A percentile compares a stretch with the other conserved stretches of the same genome.
These are phyloP conservation scores for Mycena metata DNA, from an alignment of 768 basidiomycete species.

Conservation along the genomic window DNA sequence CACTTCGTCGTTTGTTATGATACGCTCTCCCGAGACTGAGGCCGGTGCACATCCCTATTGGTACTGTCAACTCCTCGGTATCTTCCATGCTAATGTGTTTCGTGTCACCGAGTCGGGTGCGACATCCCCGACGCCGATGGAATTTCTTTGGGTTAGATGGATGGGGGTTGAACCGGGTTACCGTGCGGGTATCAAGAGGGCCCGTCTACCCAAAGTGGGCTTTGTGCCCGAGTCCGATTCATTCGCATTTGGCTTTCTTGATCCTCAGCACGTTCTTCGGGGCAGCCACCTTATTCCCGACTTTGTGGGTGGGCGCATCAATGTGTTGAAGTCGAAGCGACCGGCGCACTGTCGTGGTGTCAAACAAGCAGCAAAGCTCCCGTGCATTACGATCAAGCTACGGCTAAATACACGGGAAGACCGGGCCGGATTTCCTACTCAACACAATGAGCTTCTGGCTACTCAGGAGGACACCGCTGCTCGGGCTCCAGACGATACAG, in stretches of 20 bases:
- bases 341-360: no score
- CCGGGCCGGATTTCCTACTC: no score
- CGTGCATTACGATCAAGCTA: no score
- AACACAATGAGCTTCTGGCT: constrained; percentile 7
- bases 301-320: constrained; percentile 38
- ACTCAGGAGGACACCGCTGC: constrained; percentile 33
- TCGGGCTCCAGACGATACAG: constrained; percentile 24
- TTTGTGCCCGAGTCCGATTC: constrained; percentile 43
- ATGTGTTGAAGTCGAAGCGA: no score
- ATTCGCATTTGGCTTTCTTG: constrained; percentile 54
- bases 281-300: constrained; percentile 53
- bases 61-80: constrained; percentile 43
- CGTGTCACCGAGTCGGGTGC: constrained; percentile 20
- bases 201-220: constrained; percentile 45
- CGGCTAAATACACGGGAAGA: no score
- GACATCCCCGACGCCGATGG: constrained; percentile 32
- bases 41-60: constrained; percentile 36
- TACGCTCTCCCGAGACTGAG: constrained; percentile 32
- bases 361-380: no score
- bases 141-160: constrained; percentile 49
- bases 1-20: constrained; percentile 44
- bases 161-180: constrained; percentile 35
- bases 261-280: constrained; percentile 51
- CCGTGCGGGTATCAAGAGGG: constrained; percentile 33
- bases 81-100: constrained; percentile 41